A percentile compares a stretch with the other conserved stretches of the same genome.
Evolutionary conservation across 306 rosid genomes (phyloP).

Genomic region (Casuarina glauca): DNA sequence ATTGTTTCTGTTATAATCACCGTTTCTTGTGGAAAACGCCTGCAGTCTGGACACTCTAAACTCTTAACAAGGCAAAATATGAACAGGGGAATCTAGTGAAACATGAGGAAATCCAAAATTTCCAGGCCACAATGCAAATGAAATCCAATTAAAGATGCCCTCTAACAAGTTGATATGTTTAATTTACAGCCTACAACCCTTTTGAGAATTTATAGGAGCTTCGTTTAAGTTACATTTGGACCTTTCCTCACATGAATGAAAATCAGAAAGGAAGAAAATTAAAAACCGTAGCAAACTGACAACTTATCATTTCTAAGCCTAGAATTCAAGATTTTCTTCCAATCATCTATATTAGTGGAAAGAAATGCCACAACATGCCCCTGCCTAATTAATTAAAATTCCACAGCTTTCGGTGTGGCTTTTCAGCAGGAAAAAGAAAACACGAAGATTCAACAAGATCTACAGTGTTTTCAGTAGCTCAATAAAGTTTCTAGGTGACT

Average conservation of each 20-base stretch:
- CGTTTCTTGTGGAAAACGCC: no score
- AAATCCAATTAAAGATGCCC: not conserved
- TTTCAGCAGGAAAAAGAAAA: slow-evolving; percentile 2
- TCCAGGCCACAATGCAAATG: not conserved
- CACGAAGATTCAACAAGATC: not conserved
- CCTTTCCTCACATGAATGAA: not conserved
- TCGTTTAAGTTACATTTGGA: not conserved
- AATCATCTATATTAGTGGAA: not conserved
- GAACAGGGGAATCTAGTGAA: not conserved
- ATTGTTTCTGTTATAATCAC: no score
- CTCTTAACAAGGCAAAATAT: not conserved
- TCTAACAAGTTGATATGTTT: not conserved
- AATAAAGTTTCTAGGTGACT: not conserved
- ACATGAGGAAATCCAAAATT: not conserved
- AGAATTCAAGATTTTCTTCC: not conserved
- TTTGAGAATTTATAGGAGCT: not conserved
- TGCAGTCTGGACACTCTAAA: no score
- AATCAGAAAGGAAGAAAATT: not conserved
- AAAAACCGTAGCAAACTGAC: not conserved
- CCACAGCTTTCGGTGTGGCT: not conserved
- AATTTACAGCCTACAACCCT: not conserved
- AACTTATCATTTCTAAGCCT: not conserved
- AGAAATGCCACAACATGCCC: not conserved
- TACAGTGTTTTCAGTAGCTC: not conserved
- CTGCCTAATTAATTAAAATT: not conserved